Conservation (phyloP, 2,329 filamentous ascomycete genomes). For the Talaromyces sp. region DNA sequence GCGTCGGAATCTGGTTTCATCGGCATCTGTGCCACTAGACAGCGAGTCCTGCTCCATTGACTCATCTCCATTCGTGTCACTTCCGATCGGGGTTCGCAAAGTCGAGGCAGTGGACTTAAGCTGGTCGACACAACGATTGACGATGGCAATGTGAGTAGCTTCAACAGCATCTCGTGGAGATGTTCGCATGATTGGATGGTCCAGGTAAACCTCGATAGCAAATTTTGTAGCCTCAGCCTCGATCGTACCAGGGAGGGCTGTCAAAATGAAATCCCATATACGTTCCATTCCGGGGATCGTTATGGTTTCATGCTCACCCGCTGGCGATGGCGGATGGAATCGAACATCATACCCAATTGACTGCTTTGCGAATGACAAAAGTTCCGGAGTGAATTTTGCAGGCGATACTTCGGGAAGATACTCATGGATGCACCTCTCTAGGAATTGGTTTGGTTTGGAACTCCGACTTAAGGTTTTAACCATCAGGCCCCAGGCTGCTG, state of each 20-base stretch:
- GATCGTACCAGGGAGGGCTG: conserved; percentile 65
- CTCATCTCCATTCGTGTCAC: conserved; percentile 50
- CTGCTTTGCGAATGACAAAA: conserved; percentile 48
- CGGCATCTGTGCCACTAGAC: conserved; percentile 54
- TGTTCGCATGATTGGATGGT: conserved; percentile 47
- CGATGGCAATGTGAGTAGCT: conserved; percentile 68
- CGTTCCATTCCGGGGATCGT: conserved; percentile 63
- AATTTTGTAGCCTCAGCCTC: conserved; percentile 69
- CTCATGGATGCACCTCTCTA: conserved; percentile 48
- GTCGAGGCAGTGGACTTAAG: conserved; percentile 65
- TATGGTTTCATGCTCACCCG: conserved; percentile 44
- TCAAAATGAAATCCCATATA: conserved; percentile 81
- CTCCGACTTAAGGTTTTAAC: conserved; percentile 39
- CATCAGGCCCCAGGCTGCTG: conserved; percentile 71
- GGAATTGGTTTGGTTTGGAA: conserved; percentile 40
- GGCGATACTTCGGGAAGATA: conserved; percentile 46
- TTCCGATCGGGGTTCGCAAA: conserved; percentile 55
- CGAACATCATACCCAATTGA: conserved; percentile 54
- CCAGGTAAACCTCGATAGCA: conserved; percentile 74
- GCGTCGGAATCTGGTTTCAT: conserved; percentile 67
- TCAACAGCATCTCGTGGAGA: conserved; percentile 53
- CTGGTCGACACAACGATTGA: conserved; percentile 72
- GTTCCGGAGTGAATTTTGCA: conserved; percentile 40
- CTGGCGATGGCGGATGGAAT: conserved; percentile 57
- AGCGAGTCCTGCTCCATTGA: conserved; percentile 56